Conservation (phyloP, 2,329 filamentous ascomycete species). For the Xylaria sp. region DNA sequence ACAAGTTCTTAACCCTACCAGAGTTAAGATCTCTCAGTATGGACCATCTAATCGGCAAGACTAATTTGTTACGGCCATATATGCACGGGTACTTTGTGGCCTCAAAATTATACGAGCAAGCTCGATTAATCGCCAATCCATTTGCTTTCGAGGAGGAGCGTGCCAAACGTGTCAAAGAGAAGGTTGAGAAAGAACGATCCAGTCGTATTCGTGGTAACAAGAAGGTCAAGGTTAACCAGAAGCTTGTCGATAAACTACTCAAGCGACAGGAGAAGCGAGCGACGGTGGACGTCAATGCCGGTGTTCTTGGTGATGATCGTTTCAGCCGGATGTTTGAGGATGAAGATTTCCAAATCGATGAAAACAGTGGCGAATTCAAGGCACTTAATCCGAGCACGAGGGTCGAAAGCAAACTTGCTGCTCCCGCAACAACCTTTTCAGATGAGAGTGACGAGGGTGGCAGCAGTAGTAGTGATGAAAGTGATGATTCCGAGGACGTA, state of each 20-base stretch:
- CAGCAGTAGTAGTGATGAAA: conserved; percentile 48
- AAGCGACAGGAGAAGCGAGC: conserved; percentile 71
- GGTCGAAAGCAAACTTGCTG: conserved; percentile 52
- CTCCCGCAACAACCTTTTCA: conserved; percentile 55
- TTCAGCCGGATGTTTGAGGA: conserved; percentile 93
- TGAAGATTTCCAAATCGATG: conserved; percentile 91
- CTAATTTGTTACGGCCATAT: conserved; percentile 89
- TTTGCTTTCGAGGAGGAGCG: conserved; percentile 94
- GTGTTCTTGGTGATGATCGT: conserved; percentile 83
- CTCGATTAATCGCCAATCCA: conserved; percentile 90
- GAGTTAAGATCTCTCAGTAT: conserved; percentile 88
- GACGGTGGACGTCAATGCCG: conserved; percentile 68
- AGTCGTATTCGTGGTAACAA: conserved; percentile 93
- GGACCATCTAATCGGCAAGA: conserved; percentile 89
- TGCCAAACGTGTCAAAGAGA: conserved; percentile 90
- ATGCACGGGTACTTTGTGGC: conserved; percentile 99
- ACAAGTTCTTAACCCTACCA: conserved; percentile 93
- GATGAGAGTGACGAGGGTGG: conserved; percentile 60
- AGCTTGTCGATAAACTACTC: conserved; percentile 78
- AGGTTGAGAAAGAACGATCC: conserved; percentile 96
- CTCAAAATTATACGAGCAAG: conserved; percentile 95
- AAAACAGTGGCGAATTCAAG: conserved; percentile 86
- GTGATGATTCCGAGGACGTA: conserved; percentile 55
- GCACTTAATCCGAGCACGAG: conserved; percentile 88
- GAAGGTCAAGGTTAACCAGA: conserved; percentile 97